Evolutionary conservation across 1,284 basidiomycete genomes (phyloP).

Genomic region (Retiboletus fuscus): DNA sequence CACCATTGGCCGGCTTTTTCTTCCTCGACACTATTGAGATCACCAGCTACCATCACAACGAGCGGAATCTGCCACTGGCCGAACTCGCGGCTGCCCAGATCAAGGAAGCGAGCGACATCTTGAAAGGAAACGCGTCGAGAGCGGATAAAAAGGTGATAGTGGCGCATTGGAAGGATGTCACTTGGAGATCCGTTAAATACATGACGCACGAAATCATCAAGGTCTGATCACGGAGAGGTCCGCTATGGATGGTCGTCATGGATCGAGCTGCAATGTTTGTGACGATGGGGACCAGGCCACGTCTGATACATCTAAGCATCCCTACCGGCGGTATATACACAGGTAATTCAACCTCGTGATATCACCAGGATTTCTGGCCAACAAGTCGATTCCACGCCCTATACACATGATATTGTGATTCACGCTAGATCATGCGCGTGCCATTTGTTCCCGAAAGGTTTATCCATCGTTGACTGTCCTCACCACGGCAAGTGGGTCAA

Average conservation of each 20-base stretch:
- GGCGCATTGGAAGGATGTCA: slow-evolving; percentile 1
- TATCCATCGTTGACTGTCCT: too few relatives aligned
- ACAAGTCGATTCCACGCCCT: too few relatives aligned
- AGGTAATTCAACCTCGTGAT: too few relatives aligned
- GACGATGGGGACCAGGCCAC: too few relatives aligned
- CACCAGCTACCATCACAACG: neutral
- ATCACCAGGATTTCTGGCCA: too few relatives aligned
- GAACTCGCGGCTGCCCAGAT: neutral
- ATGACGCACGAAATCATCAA: slow-evolving; percentile 15
- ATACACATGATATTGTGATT: too few relatives aligned
- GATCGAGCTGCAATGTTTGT: neutral
- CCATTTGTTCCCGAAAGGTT: too few relatives aligned
- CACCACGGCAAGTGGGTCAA: too few relatives aligned
- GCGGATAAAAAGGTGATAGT: slow-evolving; percentile 24
- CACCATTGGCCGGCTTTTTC: neutral
- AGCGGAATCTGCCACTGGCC: neutral
- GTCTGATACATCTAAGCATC: too few relatives aligned
- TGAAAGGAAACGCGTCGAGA: slow-evolving; percentile 15
- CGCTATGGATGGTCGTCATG: slow-evolving; percentile 28
- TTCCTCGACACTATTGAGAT: slow-evolving; percentile 21
- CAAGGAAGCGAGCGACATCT: slow-evolving; percentile 18
- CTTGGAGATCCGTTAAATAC: neutral
- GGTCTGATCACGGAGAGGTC: slow-evolving; percentile 22
- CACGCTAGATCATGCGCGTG: too few relatives aligned
- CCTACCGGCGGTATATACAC: too few relatives aligned